Evolutionary conservation across 108 stramenopile genomes (phyloP).

Genomic region (Skeletonema marinoi): DNA sequence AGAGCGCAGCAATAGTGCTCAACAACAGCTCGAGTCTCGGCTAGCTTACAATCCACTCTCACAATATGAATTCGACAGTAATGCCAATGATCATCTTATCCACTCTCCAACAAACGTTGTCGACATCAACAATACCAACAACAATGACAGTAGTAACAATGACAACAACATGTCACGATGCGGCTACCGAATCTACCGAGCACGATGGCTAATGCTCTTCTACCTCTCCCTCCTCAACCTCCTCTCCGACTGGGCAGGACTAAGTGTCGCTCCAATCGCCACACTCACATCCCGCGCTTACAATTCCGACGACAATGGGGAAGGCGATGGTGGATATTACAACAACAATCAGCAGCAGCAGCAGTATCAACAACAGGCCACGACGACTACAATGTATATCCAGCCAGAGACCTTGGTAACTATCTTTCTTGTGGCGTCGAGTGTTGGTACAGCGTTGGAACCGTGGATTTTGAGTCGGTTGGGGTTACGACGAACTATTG

Average conservation of each 20-base stretch:
- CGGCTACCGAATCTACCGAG: conserved; percentile 72
- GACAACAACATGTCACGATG: neutral
- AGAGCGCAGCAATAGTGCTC: neutral
- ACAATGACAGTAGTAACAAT: neutral
- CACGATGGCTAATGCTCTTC: conserved; percentile 87
- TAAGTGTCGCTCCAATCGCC: conserved; percentile 37
- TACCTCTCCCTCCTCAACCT: conserved; percentile 86
- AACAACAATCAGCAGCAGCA: conserved; percentile 67
- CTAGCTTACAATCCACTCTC: neutral
- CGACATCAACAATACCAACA: neutral
- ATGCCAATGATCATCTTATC: neutral
- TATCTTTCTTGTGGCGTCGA: conserved; percentile 74
- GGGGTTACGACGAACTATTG: conserved; percentile 74
- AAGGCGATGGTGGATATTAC: conserved; percentile 57
- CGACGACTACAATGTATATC: conserved; percentile 45
- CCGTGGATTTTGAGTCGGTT: conserved; percentile 78
- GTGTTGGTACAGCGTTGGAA: conserved; percentile 72
- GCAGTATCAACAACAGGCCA: conserved; percentile 57
- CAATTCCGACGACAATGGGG: conserved; percentile 16
- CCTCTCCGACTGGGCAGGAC: conserved; percentile 52
- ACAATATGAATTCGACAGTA: neutral
- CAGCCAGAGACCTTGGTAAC: conserved; percentile 80
- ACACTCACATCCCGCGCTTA: conserved; percentile 34
- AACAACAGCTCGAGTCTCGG: neutral
- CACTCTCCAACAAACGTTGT: neutral